Base-by-base conservation (phyloP, 164 flowering plant species). In the Malania oleifera region DNA sequence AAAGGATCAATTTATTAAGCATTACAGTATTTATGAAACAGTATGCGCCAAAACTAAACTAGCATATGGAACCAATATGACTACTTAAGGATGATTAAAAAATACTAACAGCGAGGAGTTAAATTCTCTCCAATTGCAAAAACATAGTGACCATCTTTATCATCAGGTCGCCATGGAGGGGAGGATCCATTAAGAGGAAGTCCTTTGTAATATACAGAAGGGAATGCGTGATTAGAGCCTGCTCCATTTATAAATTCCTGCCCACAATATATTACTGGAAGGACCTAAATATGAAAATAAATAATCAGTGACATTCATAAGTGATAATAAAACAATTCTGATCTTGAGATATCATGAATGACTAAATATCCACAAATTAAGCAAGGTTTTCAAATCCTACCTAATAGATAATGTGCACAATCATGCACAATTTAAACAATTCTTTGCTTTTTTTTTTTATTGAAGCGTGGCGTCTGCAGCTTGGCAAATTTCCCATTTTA, bases 81-180 rank as follows among this genome's bases (percentile, higher is more conserved):
- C 20, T 26, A 47, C 35, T 29, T n/a, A 15, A 39, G 0, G 14
- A 11, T 35, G 18, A 23, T n/a, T n/a, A 5, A 12, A 28, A 39
- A 19, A 47, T 45, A 67, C 70, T 78, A 81, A 91, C 98, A 91
- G 45, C 95, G 85, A 55, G 84, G 67, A 24, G 91, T 83, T 65
- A 91, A 67, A 67, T 77, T 77, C 28, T 91, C 96, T 54, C 98
- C 96, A 61, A 88, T 34, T 10, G 72, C 77, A 73, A 77, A 91
- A 23, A 78, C 73, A 54, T 84, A 91, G 64, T 91, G 98, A 0
- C 98, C 98, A 56, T 91, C 93, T 77, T 88, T 84, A 68, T 91
- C 91, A 73, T 91, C 97, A 15, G 73, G 79, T 64, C 98, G 75
- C 91, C 89, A 80, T 40, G 98, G 96, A 35, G 98, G 91, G 7